Base-by-base conservation (phyloP, 2,329 filamentous ascomycete species). In the Nemania sp. region DNA sequence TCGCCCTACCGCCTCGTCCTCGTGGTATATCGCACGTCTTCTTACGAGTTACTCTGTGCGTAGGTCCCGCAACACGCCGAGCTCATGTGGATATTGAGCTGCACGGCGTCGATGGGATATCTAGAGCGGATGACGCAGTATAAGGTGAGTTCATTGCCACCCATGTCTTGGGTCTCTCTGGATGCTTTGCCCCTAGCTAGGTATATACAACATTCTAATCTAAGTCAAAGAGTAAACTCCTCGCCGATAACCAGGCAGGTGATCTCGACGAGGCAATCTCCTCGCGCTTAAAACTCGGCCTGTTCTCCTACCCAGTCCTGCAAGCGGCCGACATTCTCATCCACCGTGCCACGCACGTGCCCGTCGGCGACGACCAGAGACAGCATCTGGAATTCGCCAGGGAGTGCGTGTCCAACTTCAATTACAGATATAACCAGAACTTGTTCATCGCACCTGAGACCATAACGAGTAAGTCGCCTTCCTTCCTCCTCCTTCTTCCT, bases 51-150 rank as follows among this genome's bases (percentile, higher is more conserved):
- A 13, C 17, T 21, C 17, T 42, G 40, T 54, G 5, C 3, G 21
- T 25, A 91, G 86, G 87, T 93, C 2, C 81, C 87, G 17, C 87
- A 88, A 48, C 95, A 98, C 77, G 80, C 90, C 3, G 93, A 98
- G 76, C 82, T 99, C 65, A 96, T 97, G 90, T 99, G 95, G 95
- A 92, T 98, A 71, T 78, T 99, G 63, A 94, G 91, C 72, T 97
- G 93, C 67, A 90, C 90, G 54, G 91, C 95, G 21, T 94, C 91
- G 5, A 92, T 95, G 76, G 95, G 95, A 40, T 96, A 97, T 76
- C 80, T 99, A n/a, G 90, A 90, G 10, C 84, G 95, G n/a, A 99
- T 99, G 95, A 98, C 95, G 29, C 95, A 98, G 76, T 99, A 95
- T 93, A 99, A 99, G 87, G 92, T 91, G 60, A 51, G 71, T 64